phyloP scores from a whole-genome alignment of 2,329 filamentous ascomycete species.

The Raffaelea arxii region DNA sequence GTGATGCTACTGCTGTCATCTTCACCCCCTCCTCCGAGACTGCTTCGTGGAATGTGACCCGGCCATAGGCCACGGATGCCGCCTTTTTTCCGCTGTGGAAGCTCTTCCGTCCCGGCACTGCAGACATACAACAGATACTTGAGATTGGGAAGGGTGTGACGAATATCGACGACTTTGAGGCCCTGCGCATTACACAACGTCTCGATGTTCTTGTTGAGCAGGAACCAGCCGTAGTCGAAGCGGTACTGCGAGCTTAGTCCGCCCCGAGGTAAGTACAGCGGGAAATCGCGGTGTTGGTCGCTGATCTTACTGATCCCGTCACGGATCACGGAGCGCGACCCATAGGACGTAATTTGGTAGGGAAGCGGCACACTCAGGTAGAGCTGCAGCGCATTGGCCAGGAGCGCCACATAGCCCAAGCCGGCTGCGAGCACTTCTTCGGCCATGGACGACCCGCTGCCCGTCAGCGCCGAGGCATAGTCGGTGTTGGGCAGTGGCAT shows the following conservation, averaged over 20 bases:
- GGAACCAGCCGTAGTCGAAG: conserved; percentile 91
- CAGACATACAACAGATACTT: conserved; percentile 88
- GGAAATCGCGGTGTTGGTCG: conserved; percentile 61
- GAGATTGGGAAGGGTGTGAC: conserved; percentile 85
- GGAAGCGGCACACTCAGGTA: conserved; percentile 73
- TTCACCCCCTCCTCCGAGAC: conserved; percentile 6
- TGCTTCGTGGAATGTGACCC: conserved; percentile 31
- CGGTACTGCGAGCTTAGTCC: conserved; percentile 68
- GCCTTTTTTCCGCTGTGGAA: conserved; percentile 52
- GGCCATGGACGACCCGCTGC: conserved; percentile 28
- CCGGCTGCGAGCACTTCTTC: conserved; percentile 72
- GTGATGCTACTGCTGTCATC: conserved; percentile 29
- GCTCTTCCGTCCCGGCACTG: conserved; percentile 61
- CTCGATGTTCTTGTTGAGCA: conserved; percentile 95
- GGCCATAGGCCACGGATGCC: conserved; percentile 50
- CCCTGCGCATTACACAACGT: conserved; percentile 54
- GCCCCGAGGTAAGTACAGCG: conserved; percentile 58
- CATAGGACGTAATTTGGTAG: conserved; percentile 65
- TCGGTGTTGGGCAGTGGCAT: conserved; percentile 71
- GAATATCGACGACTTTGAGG: conserved; percentile 75
- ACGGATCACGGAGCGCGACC: conserved; percentile 64
- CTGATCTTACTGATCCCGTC: conserved; percentile 59
- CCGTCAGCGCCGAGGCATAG: conserved; percentile 30
- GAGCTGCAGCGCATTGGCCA: conserved; percentile 67
- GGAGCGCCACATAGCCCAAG: conserved; percentile 67